These are phyloP conservation scores for Lasiosphaeria miniovina DNA, from an alignment of 495 filamentous ascomycete genomes.

Conservation along the genomic window DNA sequence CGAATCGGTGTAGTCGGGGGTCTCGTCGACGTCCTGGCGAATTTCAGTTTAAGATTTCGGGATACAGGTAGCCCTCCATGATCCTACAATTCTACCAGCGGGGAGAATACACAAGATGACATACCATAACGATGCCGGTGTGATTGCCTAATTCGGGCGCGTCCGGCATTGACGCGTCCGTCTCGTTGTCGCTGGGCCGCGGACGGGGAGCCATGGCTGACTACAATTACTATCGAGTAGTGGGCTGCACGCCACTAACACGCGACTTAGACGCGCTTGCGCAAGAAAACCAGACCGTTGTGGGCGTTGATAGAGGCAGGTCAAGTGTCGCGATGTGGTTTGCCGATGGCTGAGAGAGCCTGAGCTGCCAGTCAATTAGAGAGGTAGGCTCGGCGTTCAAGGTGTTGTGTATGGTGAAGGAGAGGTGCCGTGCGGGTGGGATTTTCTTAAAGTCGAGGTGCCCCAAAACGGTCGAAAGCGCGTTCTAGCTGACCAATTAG, in stretches of 20 bases:
- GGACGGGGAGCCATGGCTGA: constrained; percentile 59
- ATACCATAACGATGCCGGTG: constrained; percentile 47
- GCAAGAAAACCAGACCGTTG: constrained; percentile 2
- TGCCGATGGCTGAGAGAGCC: constrained; percentile 23
- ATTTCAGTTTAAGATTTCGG: constrained; percentile 17
- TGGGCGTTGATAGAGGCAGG: constrained; percentile 1
- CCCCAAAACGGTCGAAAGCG: constrained; percentile 33
- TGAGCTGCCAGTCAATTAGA: constrained; percentile 20
- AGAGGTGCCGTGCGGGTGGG: constrained; percentile 28
- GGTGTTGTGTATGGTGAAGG: constrained; percentile 24
- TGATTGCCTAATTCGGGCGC: constrained; percentile 48
- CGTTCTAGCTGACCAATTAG: constrained; percentile 32
- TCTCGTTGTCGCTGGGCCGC: constrained; percentile 46
- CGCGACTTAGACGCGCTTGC: constrained; percentile 40
- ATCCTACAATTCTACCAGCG: no score
- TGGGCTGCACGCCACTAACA: constrained; percentile 36
- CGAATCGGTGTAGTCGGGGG: constrained; percentile 79
- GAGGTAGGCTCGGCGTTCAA: constrained; percentile 11
- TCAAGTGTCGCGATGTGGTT: constrained; percentile 8
- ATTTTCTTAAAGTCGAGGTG: constrained; percentile 32
- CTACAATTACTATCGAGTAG: constrained; percentile 6
- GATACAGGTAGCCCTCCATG: no score
- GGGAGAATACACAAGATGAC: constrained; percentile 18
- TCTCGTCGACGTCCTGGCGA: constrained; percentile 69
- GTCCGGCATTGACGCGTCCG: constrained; percentile 59